These are phyloP conservation scores for Aspergillus nidulans DNA, from an alignment of 495 filamentous ascomycete genomes.

Conservation along the genomic window DNA sequence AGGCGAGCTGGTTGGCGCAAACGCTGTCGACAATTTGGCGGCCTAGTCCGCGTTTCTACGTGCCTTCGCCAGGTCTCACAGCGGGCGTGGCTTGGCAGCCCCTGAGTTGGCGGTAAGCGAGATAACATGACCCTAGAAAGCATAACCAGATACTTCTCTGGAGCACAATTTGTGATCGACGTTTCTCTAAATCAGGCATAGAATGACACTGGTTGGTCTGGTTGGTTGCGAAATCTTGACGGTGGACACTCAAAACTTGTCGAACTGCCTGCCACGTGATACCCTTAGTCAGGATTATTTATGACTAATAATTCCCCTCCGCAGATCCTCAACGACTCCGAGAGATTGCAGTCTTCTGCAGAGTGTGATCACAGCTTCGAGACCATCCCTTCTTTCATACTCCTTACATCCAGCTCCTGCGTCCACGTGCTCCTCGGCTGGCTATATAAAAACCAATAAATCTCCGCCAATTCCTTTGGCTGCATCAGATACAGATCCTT, in stretches of 20 bases:
- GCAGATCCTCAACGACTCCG: neutral
- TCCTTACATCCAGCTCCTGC: constrained; percentile 19
- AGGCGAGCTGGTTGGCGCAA: neutral
- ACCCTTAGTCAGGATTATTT: neutral
- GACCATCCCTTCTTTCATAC: constrained; percentile 15
- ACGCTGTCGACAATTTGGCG: neutral
- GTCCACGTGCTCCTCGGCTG: constrained; percentile 24
- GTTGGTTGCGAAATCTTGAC: no score
- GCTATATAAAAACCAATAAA: constrained; percentile 21
- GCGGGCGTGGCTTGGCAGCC: neutral
- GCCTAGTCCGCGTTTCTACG: neutral
- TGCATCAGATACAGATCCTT: constrained; percentile 27
- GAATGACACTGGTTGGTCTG: no score
- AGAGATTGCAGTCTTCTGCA: no score
- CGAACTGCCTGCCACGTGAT: neutral
- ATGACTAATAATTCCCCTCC: neutral
- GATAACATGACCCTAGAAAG: no score
- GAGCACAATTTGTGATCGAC: no score
- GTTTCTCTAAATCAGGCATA: no score
- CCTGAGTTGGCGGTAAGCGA: neutral
- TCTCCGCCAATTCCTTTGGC: constrained; percentile 19
- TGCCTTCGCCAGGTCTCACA: no score
- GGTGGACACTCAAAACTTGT: no score
- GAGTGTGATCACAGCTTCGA: constrained; percentile 9
- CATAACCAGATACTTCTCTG: no score